Percentiles rank a stretch among this genome's conserved stretches.
Conservation (phyloP, 31 red algal genomes). For the Pterothamnion heteromorphum region DNA sequence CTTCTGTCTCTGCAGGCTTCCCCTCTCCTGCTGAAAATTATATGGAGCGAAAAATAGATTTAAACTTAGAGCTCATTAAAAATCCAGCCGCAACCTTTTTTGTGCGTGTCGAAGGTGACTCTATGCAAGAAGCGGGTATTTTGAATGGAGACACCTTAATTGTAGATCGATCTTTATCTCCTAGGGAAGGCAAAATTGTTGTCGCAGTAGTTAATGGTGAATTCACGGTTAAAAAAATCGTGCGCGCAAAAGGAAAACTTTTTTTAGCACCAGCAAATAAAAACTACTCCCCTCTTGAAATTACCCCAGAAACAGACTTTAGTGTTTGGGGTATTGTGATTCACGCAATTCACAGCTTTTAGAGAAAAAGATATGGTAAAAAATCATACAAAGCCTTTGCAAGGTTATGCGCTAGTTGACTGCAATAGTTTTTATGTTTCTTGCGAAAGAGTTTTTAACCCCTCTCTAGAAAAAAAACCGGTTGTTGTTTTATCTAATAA, state of each 20-base stretch:
- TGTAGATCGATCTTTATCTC: background rate
- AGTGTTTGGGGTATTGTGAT: background rate
- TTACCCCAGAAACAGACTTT: background rate
- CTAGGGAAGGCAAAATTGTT: background rate
- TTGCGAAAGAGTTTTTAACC: background rate
- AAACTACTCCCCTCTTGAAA: background rate
- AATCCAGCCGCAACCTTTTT: background rate
- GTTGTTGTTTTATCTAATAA: slow-evolving; percentile 2
- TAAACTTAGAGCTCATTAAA: background rate
- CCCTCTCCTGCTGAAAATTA: background rate
- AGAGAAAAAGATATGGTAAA: background rate
- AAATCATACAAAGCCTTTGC: too few relatives aligned
- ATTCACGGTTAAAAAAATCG: background rate
- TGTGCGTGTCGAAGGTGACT: background rate
- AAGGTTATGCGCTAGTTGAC: slow-evolving; percentile 12
- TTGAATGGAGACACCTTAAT: background rate
- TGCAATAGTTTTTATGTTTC: slow-evolving; percentile 16
- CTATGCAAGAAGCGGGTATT: background rate
- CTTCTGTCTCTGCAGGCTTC: too few relatives aligned
- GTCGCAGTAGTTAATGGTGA: background rate
- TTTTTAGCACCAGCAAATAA: background rate
- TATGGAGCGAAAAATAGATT: background rate
- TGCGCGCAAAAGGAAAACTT: background rate
- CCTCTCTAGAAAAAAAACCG: background rate
- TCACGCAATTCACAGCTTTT: background rate